Evolutionary conservation across 2,329 filamentous ascomycete genomes (phyloP), one percentile per base, ranked within the genome.

Genomic region (Didymosphaeria variabile): DNA sequence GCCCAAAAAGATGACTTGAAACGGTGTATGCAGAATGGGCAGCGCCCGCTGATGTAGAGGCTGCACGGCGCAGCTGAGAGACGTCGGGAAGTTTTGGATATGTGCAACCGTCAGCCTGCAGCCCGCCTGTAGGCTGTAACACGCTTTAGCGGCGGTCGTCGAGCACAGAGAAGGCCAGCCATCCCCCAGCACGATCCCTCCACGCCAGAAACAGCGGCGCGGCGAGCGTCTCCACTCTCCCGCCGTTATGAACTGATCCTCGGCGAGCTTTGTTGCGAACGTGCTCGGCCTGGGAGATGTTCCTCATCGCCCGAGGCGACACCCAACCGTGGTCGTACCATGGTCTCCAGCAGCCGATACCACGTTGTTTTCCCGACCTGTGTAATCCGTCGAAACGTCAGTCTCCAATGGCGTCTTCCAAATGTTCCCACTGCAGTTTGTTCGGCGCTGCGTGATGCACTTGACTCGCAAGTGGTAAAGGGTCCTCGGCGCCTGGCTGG

Each of bases 31-130:
- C 34, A 52, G 34, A 36, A 52, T 36, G 40, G 50, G 50, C 47
- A 31, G 57, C 57, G 57, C 57, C 40, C 36, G 34, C 50, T 45
- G 56, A 58, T 58, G 47, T 44, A 32, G 53, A 49, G 26, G 40
- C 26, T 23, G 32, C 15, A 32, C 44, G 5, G 42, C 42, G 45
- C 50, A 40, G 51, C 58, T 45, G 38, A 36, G 44, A 10, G 17
- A 36, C 26, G 19, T 47, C 38, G 36, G 51, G 21, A 6, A n/a
- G 17, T 40, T 40, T 40, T 42, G 36, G 21, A 17, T 19, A 29
- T 19, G 52, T 55, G 52, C 52, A 36, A 55, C 52, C 36, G 38
- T 21, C 21, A 17, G 31, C 45, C 36, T 45, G 52, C 38, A 45
- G 50, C 38, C 36, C 38, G 52, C 13, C 52, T 44, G 52, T 55